A percentile compares a stretch with the other conserved stretches of the same genome.
These are phyloP conservation scores for Adansonia gregorii DNA, from an alignment of 441 rosid genomes.

Conservation along the genomic window DNA sequence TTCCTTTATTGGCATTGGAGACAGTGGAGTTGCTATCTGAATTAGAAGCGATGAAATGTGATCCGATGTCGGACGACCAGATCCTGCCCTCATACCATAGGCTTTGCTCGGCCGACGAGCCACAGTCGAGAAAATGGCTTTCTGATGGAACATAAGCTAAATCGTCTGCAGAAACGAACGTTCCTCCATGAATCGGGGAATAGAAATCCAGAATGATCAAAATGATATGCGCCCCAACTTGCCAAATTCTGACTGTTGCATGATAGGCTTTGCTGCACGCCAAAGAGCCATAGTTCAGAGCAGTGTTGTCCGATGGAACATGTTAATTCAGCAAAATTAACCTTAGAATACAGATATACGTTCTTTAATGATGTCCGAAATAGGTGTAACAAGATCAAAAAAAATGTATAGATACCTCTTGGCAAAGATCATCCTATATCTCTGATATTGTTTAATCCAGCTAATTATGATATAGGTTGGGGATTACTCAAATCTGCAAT, in stretches of 20 bases:
- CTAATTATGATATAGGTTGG: no score
- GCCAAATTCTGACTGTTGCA: no score
- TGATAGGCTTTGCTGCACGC: neutral
- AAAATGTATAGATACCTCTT: no score
- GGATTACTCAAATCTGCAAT: no score
- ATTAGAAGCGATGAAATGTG: neutral
- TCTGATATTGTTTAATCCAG: no score
- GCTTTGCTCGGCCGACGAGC: neutral
- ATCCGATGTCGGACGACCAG: neutral
- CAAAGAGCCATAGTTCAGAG: slow-evolving; percentile 9
- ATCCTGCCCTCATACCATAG: neutral
- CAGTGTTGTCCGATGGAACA: neutral
- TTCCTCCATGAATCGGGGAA: neutral
- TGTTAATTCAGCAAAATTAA: neutral
- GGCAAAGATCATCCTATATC: no score
- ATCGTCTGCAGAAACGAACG: neutral
- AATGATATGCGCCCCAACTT: neutral
- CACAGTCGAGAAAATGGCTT: neutral
- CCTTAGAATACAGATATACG: no score
- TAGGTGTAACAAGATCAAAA: no score
- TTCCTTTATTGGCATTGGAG: neutral
- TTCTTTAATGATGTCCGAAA: no score
- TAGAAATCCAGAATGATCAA: neutral
- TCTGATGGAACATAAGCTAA: neutral
- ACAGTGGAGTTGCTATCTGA: neutral